Evolutionary conservation across 2,329 filamentous ascomycete genomes (phyloP).

Genomic region (Fusarium cyanostomum): DNA sequence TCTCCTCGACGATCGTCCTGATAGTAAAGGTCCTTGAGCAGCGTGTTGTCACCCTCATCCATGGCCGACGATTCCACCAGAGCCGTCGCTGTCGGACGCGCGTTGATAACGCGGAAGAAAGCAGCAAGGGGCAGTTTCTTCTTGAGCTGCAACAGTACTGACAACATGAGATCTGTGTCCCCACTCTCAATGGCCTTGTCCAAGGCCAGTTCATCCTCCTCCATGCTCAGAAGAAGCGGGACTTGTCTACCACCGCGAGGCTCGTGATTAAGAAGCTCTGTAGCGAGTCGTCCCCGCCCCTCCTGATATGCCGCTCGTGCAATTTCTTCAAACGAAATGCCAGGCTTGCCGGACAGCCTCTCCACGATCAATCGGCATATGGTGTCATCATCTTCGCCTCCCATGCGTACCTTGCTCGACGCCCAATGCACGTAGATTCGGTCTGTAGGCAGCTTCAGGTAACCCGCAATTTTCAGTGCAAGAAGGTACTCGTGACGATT

Average conservation of each 20-base stretch:
- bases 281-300: constrained; percentile 87
- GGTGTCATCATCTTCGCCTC: constrained; percentile 84
- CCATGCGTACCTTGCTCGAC: constrained; percentile 88
- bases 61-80: constrained; percentile 85
- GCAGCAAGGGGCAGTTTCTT: constrained; percentile 88
- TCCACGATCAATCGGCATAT: constrained; percentile 89
- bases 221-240: constrained; percentile 90
- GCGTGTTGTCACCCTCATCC: constrained; percentile 74
- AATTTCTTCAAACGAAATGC: constrained; percentile 95
- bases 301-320: constrained; percentile 94
- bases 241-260: constrained; percentile 96
- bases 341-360: constrained; percentile 85
- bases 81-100: constrained; percentile 83
- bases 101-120: constrained; percentile 93
- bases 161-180: constrained; percentile 92
- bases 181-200: constrained; percentile 97
- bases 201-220: constrained; percentile 92
- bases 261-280: constrained; percentile 90
- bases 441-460: constrained; percentile 85
- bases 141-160: constrained; percentile 86
- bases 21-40: constrained; percentile 97
- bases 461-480: constrained; percentile 87
- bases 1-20: constrained; percentile 93
- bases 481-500: constrained; percentile 92
- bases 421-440: constrained; percentile 98